Conservation (phyloP, 306 rosid genomes). For the Canavalia gladiata region DNA sequence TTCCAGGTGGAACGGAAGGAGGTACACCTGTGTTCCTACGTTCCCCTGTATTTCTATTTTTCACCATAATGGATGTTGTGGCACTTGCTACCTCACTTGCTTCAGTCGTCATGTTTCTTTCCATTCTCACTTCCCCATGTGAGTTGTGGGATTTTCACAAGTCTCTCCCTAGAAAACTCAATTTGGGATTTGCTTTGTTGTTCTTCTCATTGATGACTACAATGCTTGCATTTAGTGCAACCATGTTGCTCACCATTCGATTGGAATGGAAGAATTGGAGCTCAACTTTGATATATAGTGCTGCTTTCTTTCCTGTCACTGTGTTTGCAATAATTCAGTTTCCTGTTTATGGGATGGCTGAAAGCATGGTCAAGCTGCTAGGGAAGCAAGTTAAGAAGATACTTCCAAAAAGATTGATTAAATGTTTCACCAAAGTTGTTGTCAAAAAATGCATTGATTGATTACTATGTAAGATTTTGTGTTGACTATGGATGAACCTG, state of each 20-base stretch:
- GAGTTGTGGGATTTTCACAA: conserved; percentile 37
- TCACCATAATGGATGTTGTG: conserved; percentile 47
- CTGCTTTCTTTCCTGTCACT: conserved; percentile 46
- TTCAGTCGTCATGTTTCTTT: conserved; percentile 55
- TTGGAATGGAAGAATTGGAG: conserved; percentile 38
- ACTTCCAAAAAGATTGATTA: neutral
- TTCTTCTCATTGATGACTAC: conserved; percentile 51
- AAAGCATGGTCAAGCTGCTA: neutral
- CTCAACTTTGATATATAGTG: neutral
- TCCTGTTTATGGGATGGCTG: conserved; percentile 4
- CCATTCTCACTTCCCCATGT: conserved; percentile 47
- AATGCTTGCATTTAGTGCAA: conserved; percentile 50
- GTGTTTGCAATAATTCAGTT: conserved; percentile 46
- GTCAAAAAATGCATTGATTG: neutral
- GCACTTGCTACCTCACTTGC: conserved; percentile 48
- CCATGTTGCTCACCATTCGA: conserved; percentile 28
- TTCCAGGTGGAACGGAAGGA: conserved; percentile 44
- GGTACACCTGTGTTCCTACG: conserved; percentile 33
- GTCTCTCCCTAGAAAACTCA: conserved; percentile 47
- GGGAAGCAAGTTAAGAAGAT: conserved; percentile 3
- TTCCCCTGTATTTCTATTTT: conserved; percentile 43
- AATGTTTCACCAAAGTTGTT: neutral
- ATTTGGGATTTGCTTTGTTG: conserved; percentile 41
- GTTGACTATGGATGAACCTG: neutral
- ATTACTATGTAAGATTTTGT: neutral